phyloP scores from a whole-genome alignment of 2,329 filamentous ascomycete species.

The Sphaceloma murrayae region DNA sequence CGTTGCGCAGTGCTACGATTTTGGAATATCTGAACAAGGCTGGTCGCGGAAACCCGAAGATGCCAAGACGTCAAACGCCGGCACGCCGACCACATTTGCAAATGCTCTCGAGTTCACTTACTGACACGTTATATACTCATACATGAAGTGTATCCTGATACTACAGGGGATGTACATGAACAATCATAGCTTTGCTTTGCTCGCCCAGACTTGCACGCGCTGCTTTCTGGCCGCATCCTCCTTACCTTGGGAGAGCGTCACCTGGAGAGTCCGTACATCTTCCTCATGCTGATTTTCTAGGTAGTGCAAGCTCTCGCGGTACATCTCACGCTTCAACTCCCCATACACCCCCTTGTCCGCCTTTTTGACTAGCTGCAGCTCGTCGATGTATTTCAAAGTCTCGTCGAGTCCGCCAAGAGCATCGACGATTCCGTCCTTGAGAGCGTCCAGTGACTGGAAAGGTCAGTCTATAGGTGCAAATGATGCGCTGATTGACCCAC shows the following conservation, averaged over 20 bases:
- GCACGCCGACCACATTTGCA: no score
- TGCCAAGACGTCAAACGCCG: no score
- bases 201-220: constrained; percentile 33
- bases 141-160: background rate
- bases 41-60: no score
- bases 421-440: constrained; percentile 61
- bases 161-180: background rate
- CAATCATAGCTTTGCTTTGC: constrained; percentile 7
- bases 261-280: constrained; percentile 25
- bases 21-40: no score
- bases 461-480: constrained; percentile 2
- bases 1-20: background rate
- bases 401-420: constrained; percentile 56
- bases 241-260: constrained; percentile 31
- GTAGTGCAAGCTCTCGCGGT: constrained; percentile 52
- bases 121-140: no score
- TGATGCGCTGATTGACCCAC: constrained; percentile 17
- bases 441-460: constrained; percentile 46
- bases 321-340: constrained; percentile 66
- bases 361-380: constrained; percentile 52
- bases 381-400: constrained; percentile 49
- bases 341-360: constrained; percentile 59
- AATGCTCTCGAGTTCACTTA: no score
- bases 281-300: constrained; percentile 46
- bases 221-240: constrained; percentile 37